Base-by-base conservation (phyloP, 2,329 filamentous ascomycete species). In the Dothistroma pini region DNA sequence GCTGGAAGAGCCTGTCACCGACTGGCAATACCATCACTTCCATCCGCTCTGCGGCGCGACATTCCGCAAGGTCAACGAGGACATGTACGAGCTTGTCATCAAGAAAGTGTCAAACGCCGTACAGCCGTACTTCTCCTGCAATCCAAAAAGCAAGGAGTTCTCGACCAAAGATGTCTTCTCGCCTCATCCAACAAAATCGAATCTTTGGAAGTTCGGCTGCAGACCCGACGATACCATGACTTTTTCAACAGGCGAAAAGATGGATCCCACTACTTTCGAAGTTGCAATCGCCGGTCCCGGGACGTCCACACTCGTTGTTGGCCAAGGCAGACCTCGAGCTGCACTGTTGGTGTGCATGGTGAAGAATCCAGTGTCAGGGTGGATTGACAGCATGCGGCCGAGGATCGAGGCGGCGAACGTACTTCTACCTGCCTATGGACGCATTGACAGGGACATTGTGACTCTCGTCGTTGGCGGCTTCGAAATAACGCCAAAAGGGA, bases 11-110 rank as follows among this genome's bases (percentile, higher is more conserved):
- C 21, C 19, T 49, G 49, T 54, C 12, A 38, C 38, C 19, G 57
- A 59, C 29, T 59, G 50, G 50, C 50, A 54, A 49, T 59, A 54
- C 41, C 57, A 59, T 54, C 51, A 32, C 29, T 54, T 59, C 11
- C 57, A 59, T 35, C 41, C 57, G 34, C n/a, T 34, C 11, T 49
- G 57, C 25, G 57, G 57, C 16, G 51, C 41, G 9, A 49, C n/a
- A 14, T 59, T 54, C 21, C 49, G 51, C 22, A 31, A 25, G 41
- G 29, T 59, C 50, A 22, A 38, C n/a, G 51, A 49, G 4, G 29
- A 19, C 22, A 21, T 59, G 25, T 54, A 32, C 38, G 57, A 59
- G 38, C 38, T 54, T 22, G 38, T 59, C 16, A 35, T 59, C n/a
- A n/a, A 54, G 32, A 54, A 49, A 25, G 19, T 54, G 5, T 12